Base-by-base conservation (phyloP, 306 rosid genomes). In the Sicyos edulis region DNA sequence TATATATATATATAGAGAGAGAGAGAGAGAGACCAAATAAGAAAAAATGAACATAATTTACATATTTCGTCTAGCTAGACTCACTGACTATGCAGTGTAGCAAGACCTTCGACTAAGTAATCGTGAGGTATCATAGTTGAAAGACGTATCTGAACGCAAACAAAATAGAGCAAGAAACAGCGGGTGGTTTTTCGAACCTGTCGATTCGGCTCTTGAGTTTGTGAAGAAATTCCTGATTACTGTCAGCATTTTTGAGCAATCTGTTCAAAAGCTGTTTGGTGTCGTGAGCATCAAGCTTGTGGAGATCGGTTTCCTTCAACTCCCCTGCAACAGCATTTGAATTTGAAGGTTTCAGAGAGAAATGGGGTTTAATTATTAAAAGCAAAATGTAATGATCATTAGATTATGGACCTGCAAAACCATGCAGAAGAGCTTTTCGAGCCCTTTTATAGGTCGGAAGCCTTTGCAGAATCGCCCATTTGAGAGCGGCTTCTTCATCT, bases 141-240 rank as follows among this genome's bases (percentile, higher is more conserved):
- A n/a, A n/a, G n/a, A n/a, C n/a, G n/a, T n/a, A n/a, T n/a, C n/a
- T n/a, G n/a, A n/a, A 32, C 2, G 2, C 37, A 32, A 66, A 47
- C 17, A 9, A 21, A 66, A 45, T 47, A 7, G 13, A 13, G 15
- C 11, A 68, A 68, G 14, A 19, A 19, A 2, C 1, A 3, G 42
- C n/a, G 7, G 14, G n/a, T n/a, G n/a, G n/a, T n/a, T n/a, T 12
- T 47, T 47, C 0, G 2, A 54, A 71, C 75, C 63, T 71, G 34
- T 71, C 75, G 20, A 71, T 71, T 37, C 75, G 42, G 20, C 37
- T 71, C 75, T 71, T 71, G 65, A 71, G 75, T 40, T 71, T 71
- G 8, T 54, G 52, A 9, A 71, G 32, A 14, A 34, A 71, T 17
- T 71, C 54, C 56, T 71, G 51, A 54, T 71, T 71, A 40, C 49